phyloP scores from a whole-genome alignment of 106 monocot species.

The Platanthera zijinensis region DNA sequence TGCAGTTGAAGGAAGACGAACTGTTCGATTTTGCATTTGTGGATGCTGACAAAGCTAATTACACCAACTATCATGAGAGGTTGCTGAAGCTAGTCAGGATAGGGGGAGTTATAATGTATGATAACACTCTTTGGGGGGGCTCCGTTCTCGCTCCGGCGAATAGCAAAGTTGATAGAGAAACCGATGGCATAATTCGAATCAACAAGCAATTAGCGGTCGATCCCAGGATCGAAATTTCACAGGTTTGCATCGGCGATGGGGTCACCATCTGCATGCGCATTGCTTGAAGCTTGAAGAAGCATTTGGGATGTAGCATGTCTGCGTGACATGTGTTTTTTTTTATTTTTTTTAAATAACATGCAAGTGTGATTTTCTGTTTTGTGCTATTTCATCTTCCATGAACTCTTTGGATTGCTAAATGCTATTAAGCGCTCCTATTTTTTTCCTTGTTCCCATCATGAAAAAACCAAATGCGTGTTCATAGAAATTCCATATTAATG shows the following conservation, averaged over 20 bases:
- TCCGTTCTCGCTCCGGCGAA: slow-evolving; percentile 20
- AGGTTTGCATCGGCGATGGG: slow-evolving; percentile 7
- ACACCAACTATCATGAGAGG: slow-evolving; percentile 39
- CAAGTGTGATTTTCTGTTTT: too few species aligned
- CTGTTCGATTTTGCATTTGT: slow-evolving; percentile 52
- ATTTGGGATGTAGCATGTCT: too few species aligned
- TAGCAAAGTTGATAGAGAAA: background rate
- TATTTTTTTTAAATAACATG: too few species aligned
- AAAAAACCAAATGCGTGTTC: too few species aligned
- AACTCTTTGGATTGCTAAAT: too few species aligned
- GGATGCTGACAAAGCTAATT: slow-evolving; percentile 49
- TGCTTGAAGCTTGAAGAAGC: background rate
- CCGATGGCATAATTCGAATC: slow-evolving; percentile 8
- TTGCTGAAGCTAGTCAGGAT: slow-evolving; percentile 38
- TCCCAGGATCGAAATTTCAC: slow-evolving; percentile 11
- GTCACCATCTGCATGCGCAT: slow-evolving; percentile 10
- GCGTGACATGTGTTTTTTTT: too few species aligned
- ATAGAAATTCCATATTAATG: too few species aligned
- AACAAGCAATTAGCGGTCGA: slow-evolving; percentile 20
- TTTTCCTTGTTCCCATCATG: too few species aligned
- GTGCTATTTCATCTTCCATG: too few species aligned
- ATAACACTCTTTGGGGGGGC: slow-evolving; percentile 61
- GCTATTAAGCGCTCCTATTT: too few species aligned
- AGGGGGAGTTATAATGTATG: slow-evolving; percentile 52
- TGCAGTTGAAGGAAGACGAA: slow-evolving; percentile 20